Percentiles rank a stretch among this genome's conserved stretches.
phyloP scores from a whole-genome alignment of 768 basidiomycete genomes.

The Hortiboletus campestris region DNA sequence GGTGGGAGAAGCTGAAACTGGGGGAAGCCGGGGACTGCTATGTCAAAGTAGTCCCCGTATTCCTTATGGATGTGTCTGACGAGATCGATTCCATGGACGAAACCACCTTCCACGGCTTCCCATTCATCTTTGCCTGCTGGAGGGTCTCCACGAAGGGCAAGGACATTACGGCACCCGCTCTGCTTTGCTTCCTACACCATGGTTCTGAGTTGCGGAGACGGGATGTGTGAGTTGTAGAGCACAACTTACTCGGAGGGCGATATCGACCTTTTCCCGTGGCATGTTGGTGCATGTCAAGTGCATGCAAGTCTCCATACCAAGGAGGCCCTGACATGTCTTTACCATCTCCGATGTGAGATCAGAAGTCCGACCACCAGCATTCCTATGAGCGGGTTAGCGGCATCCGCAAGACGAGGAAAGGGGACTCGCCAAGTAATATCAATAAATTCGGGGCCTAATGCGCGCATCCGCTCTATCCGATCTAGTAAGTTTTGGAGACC shows the following conservation, averaged over 20 bases:
- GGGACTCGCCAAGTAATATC: slow-evolving; percentile 86
- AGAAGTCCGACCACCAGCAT: slow-evolving; percentile 93
- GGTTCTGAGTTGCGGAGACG: slow-evolving; percentile 1
- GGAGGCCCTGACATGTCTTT: slow-evolving; percentile 87
- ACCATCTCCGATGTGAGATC: slow-evolving; percentile 93
- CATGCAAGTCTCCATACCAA: slow-evolving; percentile 98
- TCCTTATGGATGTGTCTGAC: slow-evolving; percentile 80
- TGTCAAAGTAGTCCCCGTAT: slow-evolving; percentile 93
- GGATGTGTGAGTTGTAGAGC: not conserved
- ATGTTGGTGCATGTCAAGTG: slow-evolving; percentile 99
- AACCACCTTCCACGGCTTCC: slow-evolving; percentile 90
- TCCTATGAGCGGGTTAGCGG: slow-evolving; percentile 51
- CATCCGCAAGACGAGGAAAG: slow-evolving; percentile 1
- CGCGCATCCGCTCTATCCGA: slow-evolving; percentile 97
- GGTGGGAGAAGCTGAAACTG: slow-evolving; percentile 72
- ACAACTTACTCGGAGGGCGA: slow-evolving; percentile 73
- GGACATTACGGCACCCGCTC: slow-evolving; percentile 87
- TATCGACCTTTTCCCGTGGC: slow-evolving; percentile 94
- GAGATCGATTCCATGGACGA: slow-evolving; percentile 88
- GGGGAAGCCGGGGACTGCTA: slow-evolving; percentile 92
- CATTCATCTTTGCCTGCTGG: slow-evolving; percentile 86
- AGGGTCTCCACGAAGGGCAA: slow-evolving; percentile 92
- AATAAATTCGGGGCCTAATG: slow-evolving; percentile 93
- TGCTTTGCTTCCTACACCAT: slow-evolving; percentile 75
- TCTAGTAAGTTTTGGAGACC: slow-evolving; percentile 89